A percentile compares a stretch with the other conserved stretches of the same genome.
Evolutionary conservation across 768 basidiomycete species (phyloP).

Genomic region (Suillus americanus): DNA sequence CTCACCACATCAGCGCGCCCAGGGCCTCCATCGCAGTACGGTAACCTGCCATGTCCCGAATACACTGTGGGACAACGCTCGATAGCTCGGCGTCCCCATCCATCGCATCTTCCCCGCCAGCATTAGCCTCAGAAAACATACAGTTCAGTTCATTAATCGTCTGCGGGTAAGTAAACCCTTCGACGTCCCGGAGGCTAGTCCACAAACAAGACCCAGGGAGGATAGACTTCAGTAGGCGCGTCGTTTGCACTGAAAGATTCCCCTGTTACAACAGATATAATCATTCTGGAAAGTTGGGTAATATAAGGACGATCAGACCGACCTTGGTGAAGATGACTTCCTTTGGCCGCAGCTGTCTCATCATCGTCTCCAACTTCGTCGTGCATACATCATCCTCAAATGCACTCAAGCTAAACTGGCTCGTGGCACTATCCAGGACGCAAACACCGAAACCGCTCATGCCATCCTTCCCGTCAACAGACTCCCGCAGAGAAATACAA

Average conservation of each 20-base stretch:
- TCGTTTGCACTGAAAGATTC: conserved; percentile 80
- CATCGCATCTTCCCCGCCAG: conserved; percentile 43
- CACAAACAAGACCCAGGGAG: conserved; percentile 83
- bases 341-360: conserved; percentile 88
- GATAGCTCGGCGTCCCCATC: conserved; percentile 40
- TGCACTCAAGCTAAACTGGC: conserved; percentile 86
- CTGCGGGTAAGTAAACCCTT: conserved; percentile 77
- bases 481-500: conserved; percentile 85
- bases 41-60: conserved; percentile 68
- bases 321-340: conserved; percentile 93
- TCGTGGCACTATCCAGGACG: conserved; percentile 91
- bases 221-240: conserved; percentile 76
- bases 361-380: conserved; percentile 89
- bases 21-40: conserved; percentile 77
- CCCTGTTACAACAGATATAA: conserved; percentile 49
- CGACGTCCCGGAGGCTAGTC: conserved; percentile 80
- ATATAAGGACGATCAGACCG: conserved; percentile 6
- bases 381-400: conserved; percentile 93
- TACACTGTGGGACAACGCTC: conserved; percentile 61
- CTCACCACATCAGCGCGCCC: conserved; percentile 89
- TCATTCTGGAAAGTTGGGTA: background rate
- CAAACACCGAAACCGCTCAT: conserved; percentile 80
- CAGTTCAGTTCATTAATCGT: conserved; percentile 66
- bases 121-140: conserved; percentile 50
- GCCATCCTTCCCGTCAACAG: conserved; percentile 30